Evolutionary conservation across 2,329 filamentous ascomycete genomes (phyloP), one percentile per base, ranked within the genome.

Genomic region (Cytospora mali): DNA sequence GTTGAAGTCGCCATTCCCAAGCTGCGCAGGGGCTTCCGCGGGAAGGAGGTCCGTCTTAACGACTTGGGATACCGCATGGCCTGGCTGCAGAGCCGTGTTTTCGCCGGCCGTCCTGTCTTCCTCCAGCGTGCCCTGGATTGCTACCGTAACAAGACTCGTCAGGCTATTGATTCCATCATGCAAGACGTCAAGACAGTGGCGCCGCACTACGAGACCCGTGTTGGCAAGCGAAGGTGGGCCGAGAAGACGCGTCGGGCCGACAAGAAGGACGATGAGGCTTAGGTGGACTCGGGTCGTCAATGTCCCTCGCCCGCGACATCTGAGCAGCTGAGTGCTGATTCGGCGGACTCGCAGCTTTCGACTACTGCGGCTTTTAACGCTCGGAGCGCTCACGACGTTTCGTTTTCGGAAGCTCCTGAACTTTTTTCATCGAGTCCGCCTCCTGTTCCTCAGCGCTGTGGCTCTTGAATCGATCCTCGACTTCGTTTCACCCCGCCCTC

Each of bases 1-100:
- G 83, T 83, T 23, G 88, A 92, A 71, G 81, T 96, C 42, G 84
- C 87, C 1, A 88, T 96, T 48, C 92, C 93, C 28, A 84, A 87
- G 63, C 88, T 93, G 75, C 87, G 87, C 55, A 88, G 85, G 71
- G 80, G 81, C 51, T 85, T 87, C 68, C 86, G 92, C 55, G 85
- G 83, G 55, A 95, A 92, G 78, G 94, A 98, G 74, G 88, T 95
- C n/a, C 86, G 91, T 55, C 79, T 98, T 66, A 98, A 98, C 73
- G 93, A 98, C 72, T 79, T 98, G 52, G 94, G 93, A 2, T 96
- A 96, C 75, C 87, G 94, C 53, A 96, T 99, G 91, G 93, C 92
- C 55, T 99, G 95, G 94, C 88, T 93, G 60, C 94, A 98, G 78
- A 95, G 93, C 74, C 84, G 94, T 71, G 91, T 94, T 13, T 97